Evolutionary conservation across 805 yeast species (phyloP).

Genomic region (Barnettozyma wickerhamii): DNA sequence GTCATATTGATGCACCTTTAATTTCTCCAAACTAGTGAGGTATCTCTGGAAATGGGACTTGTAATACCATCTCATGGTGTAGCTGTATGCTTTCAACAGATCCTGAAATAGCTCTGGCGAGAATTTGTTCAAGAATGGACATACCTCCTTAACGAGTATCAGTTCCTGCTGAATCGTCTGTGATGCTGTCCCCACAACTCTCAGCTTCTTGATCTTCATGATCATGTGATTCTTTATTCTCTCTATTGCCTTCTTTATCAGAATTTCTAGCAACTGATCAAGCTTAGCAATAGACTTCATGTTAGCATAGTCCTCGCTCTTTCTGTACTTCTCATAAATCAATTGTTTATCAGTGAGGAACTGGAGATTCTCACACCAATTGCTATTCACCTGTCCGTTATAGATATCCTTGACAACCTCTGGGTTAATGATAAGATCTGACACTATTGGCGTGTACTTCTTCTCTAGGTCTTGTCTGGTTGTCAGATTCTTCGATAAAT

Average conservation of each 20-base stretch:
- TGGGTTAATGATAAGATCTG: conserved; percentile 75
- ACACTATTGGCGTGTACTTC: conserved; percentile 67
- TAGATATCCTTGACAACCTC: conserved; percentile 54
- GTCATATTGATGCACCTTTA: conserved; percentile 54
- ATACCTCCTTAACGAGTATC: conserved; percentile 58
- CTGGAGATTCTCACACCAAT: conserved; percentile 65
- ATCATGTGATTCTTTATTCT: conserved; percentile 70
- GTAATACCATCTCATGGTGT: conserved; percentile 95
- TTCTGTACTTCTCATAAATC: conserved; percentile 41
- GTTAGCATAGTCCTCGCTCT: conserved; percentile 9
- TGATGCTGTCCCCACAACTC: conserved; percentile 62
- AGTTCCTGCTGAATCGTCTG: conserved; percentile 70
- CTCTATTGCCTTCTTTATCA: conserved; percentile 64
- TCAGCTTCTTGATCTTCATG: conserved; percentile 56
- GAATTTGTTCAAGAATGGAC: conserved; percentile 48
- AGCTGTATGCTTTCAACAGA: conserved; percentile 72
- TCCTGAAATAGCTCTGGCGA: conserved; percentile 65
- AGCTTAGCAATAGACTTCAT: conserved; percentile 21
- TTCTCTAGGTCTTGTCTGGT: conserved; percentile 44
- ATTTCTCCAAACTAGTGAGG: conserved; percentile 61
- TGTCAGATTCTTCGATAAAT: conserved; percentile 42
- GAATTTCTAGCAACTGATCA: conserved; percentile 37
- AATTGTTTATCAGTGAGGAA: conserved; percentile 55
- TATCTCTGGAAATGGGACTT: conserved; percentile 73
- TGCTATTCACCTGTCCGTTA: conserved; percentile 48